A percentile compares a stretch with the other conserved stretches of the same genome.
Conservation (phyloP, 73 alveolate genomes). For the Blepharisma japonicum region DNA sequence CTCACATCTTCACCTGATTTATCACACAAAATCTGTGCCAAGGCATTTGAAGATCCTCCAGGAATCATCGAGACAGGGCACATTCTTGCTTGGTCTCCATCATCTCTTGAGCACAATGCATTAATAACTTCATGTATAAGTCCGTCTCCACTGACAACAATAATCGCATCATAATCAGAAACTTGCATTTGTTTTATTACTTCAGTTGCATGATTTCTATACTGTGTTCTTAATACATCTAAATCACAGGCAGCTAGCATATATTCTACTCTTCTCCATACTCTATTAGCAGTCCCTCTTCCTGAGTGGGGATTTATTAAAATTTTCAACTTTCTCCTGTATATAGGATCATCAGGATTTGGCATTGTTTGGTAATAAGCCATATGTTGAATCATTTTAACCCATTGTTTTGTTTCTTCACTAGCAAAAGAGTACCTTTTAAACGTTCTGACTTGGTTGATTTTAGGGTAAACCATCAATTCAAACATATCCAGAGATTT, state of each 20-base stretch:
- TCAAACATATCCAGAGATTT: too few relatives aligned
- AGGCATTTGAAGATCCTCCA: conserved; percentile 90
- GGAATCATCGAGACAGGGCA: conserved; percentile 80
- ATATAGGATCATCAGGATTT: neutral
- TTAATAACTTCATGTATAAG: conserved; percentile 87
- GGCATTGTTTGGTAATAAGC: conserved; percentile 1
- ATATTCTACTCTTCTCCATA: conserved; percentile 73
- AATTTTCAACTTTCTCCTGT: neutral
- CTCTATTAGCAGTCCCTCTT: conserved; percentile 67
- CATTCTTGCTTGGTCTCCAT: conserved; percentile 51
- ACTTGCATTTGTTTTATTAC: conserved; percentile 56
- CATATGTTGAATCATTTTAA: conserved; percentile 2
- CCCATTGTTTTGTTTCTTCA: conserved; percentile 4
- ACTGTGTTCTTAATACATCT: conserved; percentile 56
- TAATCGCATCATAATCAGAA: conserved; percentile 75
- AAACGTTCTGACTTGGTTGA: too few relatives aligned
- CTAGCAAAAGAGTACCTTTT: neutral
- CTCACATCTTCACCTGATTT: conserved; percentile 71
- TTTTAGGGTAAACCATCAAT: too few relatives aligned
- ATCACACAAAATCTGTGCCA: conserved; percentile 68
- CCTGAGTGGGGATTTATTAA: conserved; percentile 49
- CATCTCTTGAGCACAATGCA: conserved; percentile 78
- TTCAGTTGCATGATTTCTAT: conserved; percentile 80
- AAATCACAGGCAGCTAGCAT: conserved; percentile 52
- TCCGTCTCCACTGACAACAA: conserved; percentile 91